Conservation (phyloP, 257 asterid species). For the Capsicum rhomboideum region DNA sequence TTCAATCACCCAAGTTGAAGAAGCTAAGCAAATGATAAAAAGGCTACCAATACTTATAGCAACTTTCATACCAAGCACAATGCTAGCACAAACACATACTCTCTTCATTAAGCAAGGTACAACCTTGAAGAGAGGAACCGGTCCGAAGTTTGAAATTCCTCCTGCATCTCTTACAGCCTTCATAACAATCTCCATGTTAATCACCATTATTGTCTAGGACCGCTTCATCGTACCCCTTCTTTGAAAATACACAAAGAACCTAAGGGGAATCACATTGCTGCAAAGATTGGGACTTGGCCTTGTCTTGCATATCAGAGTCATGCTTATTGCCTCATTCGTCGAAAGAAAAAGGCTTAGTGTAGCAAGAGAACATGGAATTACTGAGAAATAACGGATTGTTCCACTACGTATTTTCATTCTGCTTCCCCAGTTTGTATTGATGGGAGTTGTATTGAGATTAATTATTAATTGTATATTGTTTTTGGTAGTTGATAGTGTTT, state of each 20-base stretch:
- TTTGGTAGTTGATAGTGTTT: too few species aligned
- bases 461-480: too few species aligned
- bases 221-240: conserved; percentile 38
- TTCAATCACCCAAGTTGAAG: conserved; percentile 69
- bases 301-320: conserved; percentile 34
- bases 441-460: too few species aligned
- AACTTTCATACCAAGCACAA: conserved; percentile 59
- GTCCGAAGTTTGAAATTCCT: conserved; percentile 49
- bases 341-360: conserved; percentile 43
- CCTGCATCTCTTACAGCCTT: conserved; percentile 62
- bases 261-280: conserved; percentile 52
- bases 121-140: conserved; percentile 36
- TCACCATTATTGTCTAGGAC: conserved; percentile 43
- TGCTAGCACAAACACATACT: conserved; percentile 45
- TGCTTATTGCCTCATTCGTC: conserved; percentile 32
- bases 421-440: conserved; percentile 49
- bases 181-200: conserved; percentile 54
- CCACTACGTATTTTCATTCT: conserved; percentile 62
- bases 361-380: conserved; percentile 26
- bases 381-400: conserved; percentile 17
- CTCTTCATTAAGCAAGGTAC: conserved; percentile 73
- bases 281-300: conserved; percentile 64
- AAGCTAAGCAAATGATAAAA: conserved; percentile 65
- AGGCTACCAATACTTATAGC: conserved; percentile 58
- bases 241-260: conserved; percentile 45